Base-by-base conservation (phyloP, 129 eudicot genomes). In the Chrysanthemum seticuspe region DNA sequence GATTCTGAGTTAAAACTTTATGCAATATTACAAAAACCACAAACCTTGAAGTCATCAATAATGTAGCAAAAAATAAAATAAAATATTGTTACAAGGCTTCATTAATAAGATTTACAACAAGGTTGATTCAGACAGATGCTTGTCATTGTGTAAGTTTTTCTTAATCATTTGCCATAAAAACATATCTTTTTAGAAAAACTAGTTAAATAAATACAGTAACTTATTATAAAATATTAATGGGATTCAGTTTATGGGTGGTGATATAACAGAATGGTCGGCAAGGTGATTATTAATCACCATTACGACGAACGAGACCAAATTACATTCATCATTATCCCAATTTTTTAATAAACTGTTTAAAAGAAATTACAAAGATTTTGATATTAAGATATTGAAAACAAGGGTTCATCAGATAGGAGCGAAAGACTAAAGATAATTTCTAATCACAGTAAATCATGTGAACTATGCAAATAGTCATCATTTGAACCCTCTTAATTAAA, bases 211-310 rank as follows among this genome's bases (percentile, higher is more conserved):
- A 5, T 36, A 36, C 1, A 5, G 44, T 5, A 36, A 36, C 44
- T 36, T 36, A 36, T 36, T 36, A 36, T 5, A 36, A 36, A 36
- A 1, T 40, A 40, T 6, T 23, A 18, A 19, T 6, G 60, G 82
- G 84, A 83, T 86, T 86, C 91, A 80, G 88, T 86, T 86, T 86
- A 86, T 86, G 87, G 91, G 87, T 86, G 91, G 87, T 86, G 91
- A 83, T 80, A 86, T 86, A 80, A 74, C 84, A 83, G 86, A 5
- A 74, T 80, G 87, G 87, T 80, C 87, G 91, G 86, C 87, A 53
- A 53, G 58, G 58, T 53, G 16, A 53, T 53, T 53, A 52, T 13
- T 53, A 13, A 53, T 53, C 58, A 53, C 58, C 58, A 53, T 53
- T 53, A 53, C 58, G 58, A 53, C 58, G 58, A 53, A 53, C 58